Evolutionary conservation across 371 early-diverging fungal species (phyloP), one percentile per base, ranked within the genome.

Genomic region (Blastocladiella emersonii): DNA sequence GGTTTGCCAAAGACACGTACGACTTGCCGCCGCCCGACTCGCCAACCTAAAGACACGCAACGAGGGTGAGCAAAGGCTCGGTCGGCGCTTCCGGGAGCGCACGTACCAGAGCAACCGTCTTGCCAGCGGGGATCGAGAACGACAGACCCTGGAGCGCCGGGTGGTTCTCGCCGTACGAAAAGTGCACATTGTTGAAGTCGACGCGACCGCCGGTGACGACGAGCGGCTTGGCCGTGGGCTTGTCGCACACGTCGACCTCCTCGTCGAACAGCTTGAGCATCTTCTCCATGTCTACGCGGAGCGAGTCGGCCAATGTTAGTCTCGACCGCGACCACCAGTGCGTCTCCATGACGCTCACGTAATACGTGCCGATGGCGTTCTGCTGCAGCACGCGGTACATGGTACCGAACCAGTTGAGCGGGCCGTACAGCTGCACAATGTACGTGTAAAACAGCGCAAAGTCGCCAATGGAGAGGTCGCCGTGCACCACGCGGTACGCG

Each of bases 201-300:
- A 62, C 57, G 32, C 8, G 10, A 12, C 62, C 62, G 55, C 62
- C 62, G 1, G 8, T 17, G 21, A 62, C 17, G 10, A 61, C 32
- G 61, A 62, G 13, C 3, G 44, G 27, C 15, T 61, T 61, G n/a
- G 62, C 62, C 13, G 10, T 34, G n/a, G 62, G 62, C 15, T 73
- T 41, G 64, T 86, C 87, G 62, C 85, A 68, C 21, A 91, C 79
- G 43, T 84, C 85, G 44, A 80, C 70, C 1, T 83, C 70, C 62
- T 86, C 88, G 62, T 91, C 77, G 64, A 92, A 86, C 30, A 93
- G 72, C 43, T 86, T 89, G 56, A 93, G 73, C 86, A 94, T 89
- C 69, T 89, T 90, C 65, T 94, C 95, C 92, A 92, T 91, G 65
- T 93, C 93, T 53, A 21, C 23, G n/a, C n/a, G n/a, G n/a, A n/a